phyloP scores from a whole-genome alignment of 257 asterid genomes.

The Nicotiana attenuata region DNA sequence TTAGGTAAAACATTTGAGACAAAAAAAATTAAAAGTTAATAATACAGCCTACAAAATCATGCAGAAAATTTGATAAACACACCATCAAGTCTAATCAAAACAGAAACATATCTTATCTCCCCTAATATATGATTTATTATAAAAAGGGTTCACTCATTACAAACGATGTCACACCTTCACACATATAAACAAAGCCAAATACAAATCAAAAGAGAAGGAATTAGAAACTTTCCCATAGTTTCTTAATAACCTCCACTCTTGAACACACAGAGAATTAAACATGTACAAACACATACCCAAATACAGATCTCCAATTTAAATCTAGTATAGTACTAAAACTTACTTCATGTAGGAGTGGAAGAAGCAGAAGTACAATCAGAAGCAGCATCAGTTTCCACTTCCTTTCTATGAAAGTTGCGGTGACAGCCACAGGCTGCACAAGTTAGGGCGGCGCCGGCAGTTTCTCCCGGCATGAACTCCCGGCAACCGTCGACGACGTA shows the following conservation, averaged over 20 bases:
- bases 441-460: slow-evolving; percentile 45
- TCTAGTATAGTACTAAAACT: background rate
- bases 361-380: slow-evolving; percentile 31
- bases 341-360: background rate
- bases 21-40: background rate
- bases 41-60: background rate
- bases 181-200: slow-evolving; percentile 3
- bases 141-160: slow-evolving; percentile 2
- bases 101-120: background rate
- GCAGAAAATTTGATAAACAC: background rate
- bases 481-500: slow-evolving; percentile 92
- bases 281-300: background rate
- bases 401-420: slow-evolving; percentile 71
- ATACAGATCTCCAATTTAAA: background rate
- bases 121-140: background rate
- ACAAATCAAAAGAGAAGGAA: background rate
- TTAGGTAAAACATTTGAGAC: background rate
- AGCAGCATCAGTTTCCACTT: slow-evolving; percentile 38
- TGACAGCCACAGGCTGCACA: slow-evolving; percentile 97
- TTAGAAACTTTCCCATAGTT: background rate
- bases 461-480: slow-evolving; percentile 69
- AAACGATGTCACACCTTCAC: slow-evolving; percentile 3
- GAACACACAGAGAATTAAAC: background rate
- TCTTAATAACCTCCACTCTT: background rate
- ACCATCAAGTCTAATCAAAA: slow-evolving; percentile 10